Conservation (phyloP, 176 grass and related monocot species). For the Coix lacrymajobi region DNA sequence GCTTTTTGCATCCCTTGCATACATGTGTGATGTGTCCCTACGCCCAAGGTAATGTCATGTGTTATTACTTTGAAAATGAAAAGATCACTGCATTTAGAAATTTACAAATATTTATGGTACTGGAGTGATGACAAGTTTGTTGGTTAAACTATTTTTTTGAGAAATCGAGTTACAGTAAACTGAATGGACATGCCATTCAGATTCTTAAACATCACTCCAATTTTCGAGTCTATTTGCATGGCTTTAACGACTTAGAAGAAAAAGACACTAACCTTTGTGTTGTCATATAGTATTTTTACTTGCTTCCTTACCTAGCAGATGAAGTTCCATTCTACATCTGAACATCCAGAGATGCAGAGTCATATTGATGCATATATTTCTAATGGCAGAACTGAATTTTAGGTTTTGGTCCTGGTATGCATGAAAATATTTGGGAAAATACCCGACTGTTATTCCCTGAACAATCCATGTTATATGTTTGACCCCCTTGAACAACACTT, state of each 20-base stretch:
- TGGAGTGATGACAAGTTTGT: background rate
- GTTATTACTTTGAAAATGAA: background rate
- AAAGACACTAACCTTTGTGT: background rate
- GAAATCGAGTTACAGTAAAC: background rate
- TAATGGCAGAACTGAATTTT: constrained; percentile 46
- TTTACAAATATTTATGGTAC: background rate
- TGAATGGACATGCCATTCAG: background rate
- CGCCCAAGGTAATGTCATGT: background rate
- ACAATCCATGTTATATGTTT: no score
- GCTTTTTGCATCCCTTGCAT: background rate
- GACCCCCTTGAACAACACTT: no score
- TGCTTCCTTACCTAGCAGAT: background rate
- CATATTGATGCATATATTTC: constrained; percentile 52
- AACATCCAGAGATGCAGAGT: constrained; percentile 72
- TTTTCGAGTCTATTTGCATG: background rate
- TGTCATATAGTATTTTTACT: background rate
- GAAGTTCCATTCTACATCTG: constrained; percentile 23
- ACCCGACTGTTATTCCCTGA: no score
- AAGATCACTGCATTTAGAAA: no score
- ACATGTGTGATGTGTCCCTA: background rate
- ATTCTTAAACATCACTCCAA: background rate
- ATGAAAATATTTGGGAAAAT: background rate
- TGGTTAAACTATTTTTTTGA: background rate
- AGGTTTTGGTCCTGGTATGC: constrained; percentile 58
- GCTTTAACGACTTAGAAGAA: background rate